These are phyloP conservation scores for Gossypium gossypioides DNA, from an alignment of 441 rosid species.

Conservation along the genomic window DNA sequence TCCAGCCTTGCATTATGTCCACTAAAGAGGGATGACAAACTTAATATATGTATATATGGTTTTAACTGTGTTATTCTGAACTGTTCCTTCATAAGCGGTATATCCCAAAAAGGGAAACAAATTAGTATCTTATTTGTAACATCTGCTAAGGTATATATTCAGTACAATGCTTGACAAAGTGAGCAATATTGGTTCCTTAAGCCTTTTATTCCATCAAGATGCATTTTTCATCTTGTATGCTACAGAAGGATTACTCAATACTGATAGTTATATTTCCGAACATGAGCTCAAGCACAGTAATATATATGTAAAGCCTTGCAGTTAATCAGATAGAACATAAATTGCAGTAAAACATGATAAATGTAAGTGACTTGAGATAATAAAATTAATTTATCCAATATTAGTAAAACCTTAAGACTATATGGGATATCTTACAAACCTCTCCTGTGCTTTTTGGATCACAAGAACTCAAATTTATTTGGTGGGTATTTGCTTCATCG, in stretches of 20 bases:
- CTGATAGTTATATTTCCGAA: not conserved
- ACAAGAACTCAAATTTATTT: conserved; percentile 17
- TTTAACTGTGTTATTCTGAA: not conserved
- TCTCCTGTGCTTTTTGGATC: conserved; percentile 25
- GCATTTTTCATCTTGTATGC: not conserved
- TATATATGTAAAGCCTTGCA: not conserved
- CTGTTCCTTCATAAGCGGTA: not conserved
- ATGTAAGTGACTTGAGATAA: not conserved
- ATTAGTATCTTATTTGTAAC: not conserved
- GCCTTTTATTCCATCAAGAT: not conserved
- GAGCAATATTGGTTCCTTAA: not conserved
- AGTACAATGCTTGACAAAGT: not conserved
- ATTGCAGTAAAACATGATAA: not conserved
- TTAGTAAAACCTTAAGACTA: conserved; percentile 7
- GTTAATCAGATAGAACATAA: not conserved
- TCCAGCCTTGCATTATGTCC: not conserved
- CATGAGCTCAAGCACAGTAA: not conserved
- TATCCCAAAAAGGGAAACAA: not conserved
- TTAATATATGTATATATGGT: not conserved
- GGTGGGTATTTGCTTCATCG: conserved; percentile 12
- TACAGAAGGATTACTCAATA: not conserved
- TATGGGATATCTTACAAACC: conserved; percentile 27
- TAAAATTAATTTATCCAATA: not conserved
- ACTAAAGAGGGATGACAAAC: not conserved
- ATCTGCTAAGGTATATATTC: not conserved